These are phyloP conservation scores for Russula ochroleuca DNA, from an alignment of 768 basidiomycete genomes.

Conservation along the genomic window DNA sequence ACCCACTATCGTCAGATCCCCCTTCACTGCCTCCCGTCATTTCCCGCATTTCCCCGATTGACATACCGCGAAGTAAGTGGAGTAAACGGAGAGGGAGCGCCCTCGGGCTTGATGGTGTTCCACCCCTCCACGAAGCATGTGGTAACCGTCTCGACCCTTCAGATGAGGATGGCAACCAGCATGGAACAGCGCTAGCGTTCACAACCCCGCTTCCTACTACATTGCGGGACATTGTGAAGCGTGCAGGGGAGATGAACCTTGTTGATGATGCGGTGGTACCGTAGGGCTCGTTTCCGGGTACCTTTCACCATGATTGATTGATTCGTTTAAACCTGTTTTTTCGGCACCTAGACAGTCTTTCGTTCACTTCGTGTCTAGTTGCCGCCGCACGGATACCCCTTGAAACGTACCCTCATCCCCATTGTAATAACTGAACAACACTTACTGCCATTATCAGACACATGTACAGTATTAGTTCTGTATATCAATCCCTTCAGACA, in stretches of 20 bases:
- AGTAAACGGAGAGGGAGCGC: not conserved
- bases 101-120: conserved; percentile 16
- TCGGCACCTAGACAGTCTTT: not conserved
- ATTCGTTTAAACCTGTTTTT: not conserved
- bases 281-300: conserved; percentile 1
- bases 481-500: conserved; percentile 7
- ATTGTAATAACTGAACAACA: conserved; percentile 5
- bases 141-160: not conserved
- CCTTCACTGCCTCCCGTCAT: not conserved
- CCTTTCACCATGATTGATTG: not conserved
- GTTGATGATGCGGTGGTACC: conserved; percentile 3
- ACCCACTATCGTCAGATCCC: conserved; percentile 12
- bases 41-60: not conserved
- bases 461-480: conserved; percentile 18
- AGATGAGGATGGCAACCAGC: not conserved
- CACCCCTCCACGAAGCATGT: not conserved
- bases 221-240: conserved; percentile 13
- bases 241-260: conserved; percentile 8
- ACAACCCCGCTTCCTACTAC: conserved; percentile 14
- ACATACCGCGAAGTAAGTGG: not conserved
- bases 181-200: conserved; percentile 7
- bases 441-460: conserved; percentile 8
- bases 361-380: conserved; percentile 7
- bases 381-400: conserved; percentile 6
- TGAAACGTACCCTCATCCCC: not conserved